These are phyloP conservation scores for Pseudonitzschia delicatissima DNA, from an alignment of 108 stramenopile species.

Conservation along the genomic window DNA sequence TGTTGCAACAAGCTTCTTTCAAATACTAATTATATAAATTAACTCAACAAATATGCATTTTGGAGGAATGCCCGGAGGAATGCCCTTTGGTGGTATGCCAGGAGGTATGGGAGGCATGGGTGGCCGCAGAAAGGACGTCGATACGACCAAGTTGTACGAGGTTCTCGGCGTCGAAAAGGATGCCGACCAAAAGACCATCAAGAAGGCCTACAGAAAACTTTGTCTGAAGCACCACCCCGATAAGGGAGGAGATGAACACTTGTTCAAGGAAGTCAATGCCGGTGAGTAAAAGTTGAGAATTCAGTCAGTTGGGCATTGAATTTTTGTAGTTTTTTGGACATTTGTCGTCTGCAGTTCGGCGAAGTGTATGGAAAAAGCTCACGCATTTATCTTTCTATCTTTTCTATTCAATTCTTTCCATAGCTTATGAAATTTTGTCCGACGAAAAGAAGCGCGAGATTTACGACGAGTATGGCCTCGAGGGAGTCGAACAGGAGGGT, in stretches of 20 bases:
- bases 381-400: too few relatives aligned
- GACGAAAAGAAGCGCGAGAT: slow-evolving; percentile 83
- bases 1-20: too few relatives aligned
- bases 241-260: slow-evolving; percentile 88
- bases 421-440: slow-evolving; percentile 76
- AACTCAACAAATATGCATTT: slow-evolving; percentile 47
- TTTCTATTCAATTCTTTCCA: neutral
- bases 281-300: too few relatives aligned
- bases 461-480: slow-evolving; percentile 92
- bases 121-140: slow-evolving; percentile 47
- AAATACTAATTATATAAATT: too few relatives aligned
- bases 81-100: slow-evolving; percentile 65
- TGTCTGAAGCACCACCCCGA: slow-evolving; percentile 61
- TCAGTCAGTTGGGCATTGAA: neutral
- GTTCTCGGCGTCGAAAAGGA: slow-evolving; percentile 72
- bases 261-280: slow-evolving; percentile 85
- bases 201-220: slow-evolving; percentile 81
- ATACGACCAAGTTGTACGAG: slow-evolving; percentile 87
- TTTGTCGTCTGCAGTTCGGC: too few relatives aligned
- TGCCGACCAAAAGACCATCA: slow-evolving; percentile 71
- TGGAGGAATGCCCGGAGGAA: slow-evolving; percentile 74
- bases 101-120: slow-evolving; percentile 45
- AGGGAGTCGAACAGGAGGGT: slow-evolving; percentile 82
- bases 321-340: neutral
- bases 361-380: too few relatives aligned